phyloP scores from a whole-genome alignment of 768 basidiomycete species.

The Scleroderma citrinum region DNA sequence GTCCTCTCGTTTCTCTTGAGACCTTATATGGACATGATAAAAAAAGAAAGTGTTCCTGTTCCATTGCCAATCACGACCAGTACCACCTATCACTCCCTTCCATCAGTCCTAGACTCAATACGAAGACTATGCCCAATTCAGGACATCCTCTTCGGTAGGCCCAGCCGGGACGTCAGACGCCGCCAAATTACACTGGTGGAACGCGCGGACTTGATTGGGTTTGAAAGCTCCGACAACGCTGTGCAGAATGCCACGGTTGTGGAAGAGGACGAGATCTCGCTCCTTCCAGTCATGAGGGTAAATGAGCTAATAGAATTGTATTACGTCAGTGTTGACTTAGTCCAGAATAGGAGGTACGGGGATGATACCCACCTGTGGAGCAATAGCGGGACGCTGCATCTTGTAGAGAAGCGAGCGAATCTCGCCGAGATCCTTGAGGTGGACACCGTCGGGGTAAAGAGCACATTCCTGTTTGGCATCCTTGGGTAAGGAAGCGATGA shows the following conservation, averaged over 20 bases:
- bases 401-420: conserved; percentile 73
- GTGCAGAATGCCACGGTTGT: conserved; percentile 66
- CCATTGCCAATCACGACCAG: not conserved
- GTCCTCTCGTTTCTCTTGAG: not conserved
- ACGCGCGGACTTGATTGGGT: conserved; percentile 41
- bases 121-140: conserved; percentile 32
- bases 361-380: conserved; percentile 47
- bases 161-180: conserved; percentile 45
- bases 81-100: not conserved
- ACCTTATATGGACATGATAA: not conserved
- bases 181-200: conserved; percentile 57
- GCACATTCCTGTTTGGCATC: conserved; percentile 53
- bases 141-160: conserved; percentile 40
- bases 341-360: not conserved
- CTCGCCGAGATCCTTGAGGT: conserved; percentile 63
- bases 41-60: not conserved
- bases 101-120: not conserved
- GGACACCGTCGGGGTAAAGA: conserved; percentile 78
- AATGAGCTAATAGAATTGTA: conserved; percentile 44
- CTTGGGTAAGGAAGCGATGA: conserved; percentile 68
- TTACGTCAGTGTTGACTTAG: not conserved
- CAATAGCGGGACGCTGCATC: conserved; percentile 87
- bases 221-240: conserved; percentile 62
- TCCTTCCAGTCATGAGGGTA: conserved; percentile 87
- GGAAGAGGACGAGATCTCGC: conserved; percentile 62